Evolutionary conservation across 2,329 filamentous ascomycete genomes (phyloP), one percentile per base, ranked within the genome.

Genomic region (Trichoderma guizhouense): DNA sequence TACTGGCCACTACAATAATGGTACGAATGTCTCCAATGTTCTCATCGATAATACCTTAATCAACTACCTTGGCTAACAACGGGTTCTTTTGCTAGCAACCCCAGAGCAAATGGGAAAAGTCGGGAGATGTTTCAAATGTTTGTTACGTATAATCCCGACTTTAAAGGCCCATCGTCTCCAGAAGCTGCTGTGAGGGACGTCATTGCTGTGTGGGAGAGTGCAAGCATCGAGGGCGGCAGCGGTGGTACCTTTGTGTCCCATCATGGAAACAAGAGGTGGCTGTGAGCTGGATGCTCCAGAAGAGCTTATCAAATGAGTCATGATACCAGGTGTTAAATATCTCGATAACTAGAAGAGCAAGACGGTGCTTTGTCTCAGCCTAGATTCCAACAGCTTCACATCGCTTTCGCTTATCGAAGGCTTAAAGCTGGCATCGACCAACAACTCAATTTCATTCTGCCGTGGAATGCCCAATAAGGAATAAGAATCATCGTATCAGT

Each of bases 191-290:
- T 61, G 3, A 69, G 28, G n/a, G 36, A 60, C 26, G 55, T 69
- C 8, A 69, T 61, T 30, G 21, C 65, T 11, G 65, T 69, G 26
- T 69, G 55, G 34, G 55, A 69, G 24, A 51, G 26, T 6, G 55
- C 55, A n/a, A 69, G 26, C 26, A 34, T 60, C 36, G 36, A 60
- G 9, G n/a, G n/a, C 14, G 55, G 66, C 15, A 69, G 26, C 26
- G 66, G 55, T 61, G 66, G 66, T 51, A 2, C 55, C 1, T 61
- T 24, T 4, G 66, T 69, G 55, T 61, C 66, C n/a, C 66, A 69
- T 24, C 28, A 61, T 5, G 55, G 66, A 14, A 61, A 69, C 6
- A 69, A 69, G 9, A 43, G 61, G 21, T 69, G 66, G 28, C 28
- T 69, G 12, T 69, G n/a, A 43, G 9, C 3, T 15, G 14, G 5